Conservation (phyloP, 495 filamentous ascomycete genomes). For the Astrocystis sublimbata region DNA sequence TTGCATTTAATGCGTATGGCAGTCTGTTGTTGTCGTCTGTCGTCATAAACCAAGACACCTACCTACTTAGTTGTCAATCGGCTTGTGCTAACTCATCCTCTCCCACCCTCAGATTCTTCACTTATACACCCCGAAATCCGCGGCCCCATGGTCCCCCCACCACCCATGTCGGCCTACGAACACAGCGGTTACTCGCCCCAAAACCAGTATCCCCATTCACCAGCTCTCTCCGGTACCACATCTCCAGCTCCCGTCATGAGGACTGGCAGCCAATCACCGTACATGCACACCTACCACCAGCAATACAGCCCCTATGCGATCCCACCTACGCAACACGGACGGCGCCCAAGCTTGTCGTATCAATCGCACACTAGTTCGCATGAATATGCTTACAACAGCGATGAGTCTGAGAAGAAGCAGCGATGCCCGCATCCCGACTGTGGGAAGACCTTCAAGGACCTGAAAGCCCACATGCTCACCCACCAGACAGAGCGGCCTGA, state of each 20-base stretch:
- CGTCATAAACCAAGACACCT: slow-evolving; percentile 5
- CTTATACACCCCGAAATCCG: slow-evolving; percentile 51
- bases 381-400: slow-evolving; percentile 37
- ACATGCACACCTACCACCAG: slow-evolving; percentile 40
- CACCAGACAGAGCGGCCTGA: slow-evolving; percentile 92
- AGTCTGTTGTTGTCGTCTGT: too few species aligned
- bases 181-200: slow-evolving; percentile 40
- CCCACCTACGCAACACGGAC: slow-evolving; percentile 22
- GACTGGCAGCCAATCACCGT: slow-evolving; percentile 48
- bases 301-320: slow-evolving; percentile 29
- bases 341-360: slow-evolving; percentile 41
- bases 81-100: slow-evolving; percentile 34
- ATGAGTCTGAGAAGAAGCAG: slow-evolving; percentile 39
- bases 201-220: slow-evolving; percentile 46
- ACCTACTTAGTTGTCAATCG: too few species aligned
- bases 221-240: slow-evolving; percentile 43
- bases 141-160: slow-evolving; percentile 42
- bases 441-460: slow-evolving; percentile 87
- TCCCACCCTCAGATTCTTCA: slow-evolving; percentile 42
- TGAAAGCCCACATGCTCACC: slow-evolving; percentile 95
- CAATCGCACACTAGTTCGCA: slow-evolving; percentile 38
- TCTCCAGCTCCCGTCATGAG: slow-evolving; percentile 45
- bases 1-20: too few species aligned
- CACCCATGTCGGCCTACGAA: slow-evolving; percentile 45
- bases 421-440: slow-evolving; percentile 83